These are phyloP conservation scores for Lichtheimia ramosa DNA, from an alignment of 371 early-diverging fungal species.

Conservation along the genomic window DNA sequence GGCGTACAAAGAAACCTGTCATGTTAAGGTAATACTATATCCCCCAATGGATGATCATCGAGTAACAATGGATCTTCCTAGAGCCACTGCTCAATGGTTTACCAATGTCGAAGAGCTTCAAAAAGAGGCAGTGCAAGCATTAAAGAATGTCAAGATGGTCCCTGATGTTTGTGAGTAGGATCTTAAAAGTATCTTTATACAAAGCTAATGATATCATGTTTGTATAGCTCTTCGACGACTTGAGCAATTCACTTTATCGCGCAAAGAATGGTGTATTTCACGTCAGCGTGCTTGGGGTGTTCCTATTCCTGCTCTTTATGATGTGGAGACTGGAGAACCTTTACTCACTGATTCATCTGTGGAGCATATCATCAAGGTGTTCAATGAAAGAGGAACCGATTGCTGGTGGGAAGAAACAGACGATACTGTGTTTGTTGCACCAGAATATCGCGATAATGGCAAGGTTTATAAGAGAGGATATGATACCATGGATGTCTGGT, in stretches of 20 bases:
- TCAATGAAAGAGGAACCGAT: slow-evolving; percentile 68
- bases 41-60: too few relatives aligned
- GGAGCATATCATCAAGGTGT: slow-evolving; percentile 64
- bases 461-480: slow-evolving; percentile 60
- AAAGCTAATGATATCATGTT: neutral
- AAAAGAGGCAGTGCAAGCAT: slow-evolving; percentile 56
- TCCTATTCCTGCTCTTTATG: slow-evolving; percentile 82
- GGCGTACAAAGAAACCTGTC: slow-evolving; percentile 89
- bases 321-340: slow-evolving; percentile 62
- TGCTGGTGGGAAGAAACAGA: slow-evolving; percentile 81
- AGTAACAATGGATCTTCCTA: slow-evolving; percentile 9
- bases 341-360: slow-evolving; percentile 67
- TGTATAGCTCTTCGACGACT: slow-evolving; percentile 52
- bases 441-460: slow-evolving; percentile 59
- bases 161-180: slow-evolving; percentile 58
- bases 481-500: slow-evolving; percentile 97
- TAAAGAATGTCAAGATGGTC: slow-evolving; percentile 58
- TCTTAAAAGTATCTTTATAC: neutral
- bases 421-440: slow-evolving; percentile 69
- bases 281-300: slow-evolving; percentile 86
- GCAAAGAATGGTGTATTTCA: slow-evolving; percentile 93
- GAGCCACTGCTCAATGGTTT: slow-evolving; percentile 91
- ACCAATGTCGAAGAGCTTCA: slow-evolving; percentile 69
- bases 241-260: slow-evolving; percentile 62
- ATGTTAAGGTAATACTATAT: slow-evolving; percentile 54